These are phyloP conservation scores for Pseudocercospora vitis DNA, from an alignment of 2,329 filamentous ascomycete genomes.

Conservation along the genomic window DNA sequence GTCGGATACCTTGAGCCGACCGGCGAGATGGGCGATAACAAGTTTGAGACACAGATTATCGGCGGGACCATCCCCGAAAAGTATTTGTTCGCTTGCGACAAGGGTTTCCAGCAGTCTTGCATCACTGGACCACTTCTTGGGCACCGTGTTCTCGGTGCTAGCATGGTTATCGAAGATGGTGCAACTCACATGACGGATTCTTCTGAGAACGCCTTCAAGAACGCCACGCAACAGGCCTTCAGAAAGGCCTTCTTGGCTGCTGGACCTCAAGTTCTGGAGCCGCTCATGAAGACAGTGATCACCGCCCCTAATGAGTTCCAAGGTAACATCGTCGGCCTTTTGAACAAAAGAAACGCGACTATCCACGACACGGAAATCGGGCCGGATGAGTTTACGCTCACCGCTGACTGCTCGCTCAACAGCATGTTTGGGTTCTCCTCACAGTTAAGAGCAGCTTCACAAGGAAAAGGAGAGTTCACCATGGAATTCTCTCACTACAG, in stretches of 20 bases:
- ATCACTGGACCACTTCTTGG: constrained; percentile 87
- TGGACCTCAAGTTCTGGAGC: constrained; percentile 83
- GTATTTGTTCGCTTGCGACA: constrained; percentile 89
- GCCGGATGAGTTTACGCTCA: constrained; percentile 87
- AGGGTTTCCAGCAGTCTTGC: constrained; percentile 83
- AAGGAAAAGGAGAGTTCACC: constrained; percentile 96
- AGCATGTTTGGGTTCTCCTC: constrained; percentile 97
- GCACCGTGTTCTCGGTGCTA: constrained; percentile 84
- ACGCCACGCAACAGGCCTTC: constrained; percentile 94
- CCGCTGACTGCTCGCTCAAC: constrained; percentile 89
- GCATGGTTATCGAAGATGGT: constrained; percentile 93
- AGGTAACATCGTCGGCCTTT: constrained; percentile 86
- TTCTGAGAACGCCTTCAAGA: constrained; percentile 93
- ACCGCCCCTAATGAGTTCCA: constrained; percentile 97
- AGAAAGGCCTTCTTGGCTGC: constrained; percentile 84
- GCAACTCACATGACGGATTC: constrained; percentile 98
- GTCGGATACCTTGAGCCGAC: constrained; percentile 89
- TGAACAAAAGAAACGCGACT: constrained; percentile 95
- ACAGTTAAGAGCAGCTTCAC: constrained; percentile 86
- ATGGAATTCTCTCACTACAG: constrained; percentile 99
- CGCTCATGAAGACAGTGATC: constrained; percentile 96
- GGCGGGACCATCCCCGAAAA: constrained; percentile 94
- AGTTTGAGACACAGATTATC: constrained; percentile 82
- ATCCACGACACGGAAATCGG: constrained; percentile 96
- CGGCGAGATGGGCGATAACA: constrained; percentile 68